Evolutionary conservation across 371 early-diverging fungal genomes (phyloP).

Genomic region (Sporodiniella umbellata): DNA sequence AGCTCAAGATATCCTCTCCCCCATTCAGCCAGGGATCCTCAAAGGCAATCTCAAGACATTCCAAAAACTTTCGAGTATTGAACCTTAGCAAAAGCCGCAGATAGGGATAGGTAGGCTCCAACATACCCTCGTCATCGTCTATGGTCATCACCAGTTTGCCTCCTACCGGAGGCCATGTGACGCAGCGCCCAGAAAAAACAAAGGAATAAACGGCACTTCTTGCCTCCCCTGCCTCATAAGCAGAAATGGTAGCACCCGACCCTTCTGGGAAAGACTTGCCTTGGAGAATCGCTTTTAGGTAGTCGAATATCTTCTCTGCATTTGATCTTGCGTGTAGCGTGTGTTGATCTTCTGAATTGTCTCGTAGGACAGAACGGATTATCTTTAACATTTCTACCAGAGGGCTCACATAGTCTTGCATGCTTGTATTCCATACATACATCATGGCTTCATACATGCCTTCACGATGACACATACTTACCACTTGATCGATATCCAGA

Average conservation of each 20-base stretch:
- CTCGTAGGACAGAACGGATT: constrained; percentile 52
- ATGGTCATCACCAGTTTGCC: constrained; percentile 58
- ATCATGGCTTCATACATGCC: constrained; percentile 73
- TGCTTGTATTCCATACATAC: constrained; percentile 74
- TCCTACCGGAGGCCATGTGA: constrained; percentile 68
- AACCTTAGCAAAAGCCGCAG: constrained; percentile 62
- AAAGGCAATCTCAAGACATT: constrained; percentile 64
- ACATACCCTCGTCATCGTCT: constrained; percentile 50
- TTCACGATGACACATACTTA: constrained; percentile 62
- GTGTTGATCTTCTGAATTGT: constrained; percentile 8
- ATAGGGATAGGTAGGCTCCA: constrained; percentile 76
- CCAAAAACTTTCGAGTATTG: constrained; percentile 67
- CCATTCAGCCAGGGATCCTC: constrained; percentile 70
- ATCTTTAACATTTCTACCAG: constrained; percentile 70
- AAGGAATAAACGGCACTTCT: constrained; percentile 76
- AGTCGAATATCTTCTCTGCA: constrained; percentile 70
- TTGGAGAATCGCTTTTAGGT: constrained; percentile 63
- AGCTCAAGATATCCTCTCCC: constrained; percentile 50
- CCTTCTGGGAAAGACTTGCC: constrained; percentile 79
- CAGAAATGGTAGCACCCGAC: constrained; percentile 33
- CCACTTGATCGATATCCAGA: constrained; percentile 74
- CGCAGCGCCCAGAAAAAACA: constrained; percentile 71
- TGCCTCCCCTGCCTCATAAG: constrained; percentile 58
- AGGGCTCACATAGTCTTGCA: constrained; percentile 80
- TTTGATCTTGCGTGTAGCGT: constrained; percentile 22